Evolutionary conservation across 2,329 filamentous ascomycete genomes (phyloP).

Genomic region (Cercospora zeae-maydis): DNA sequence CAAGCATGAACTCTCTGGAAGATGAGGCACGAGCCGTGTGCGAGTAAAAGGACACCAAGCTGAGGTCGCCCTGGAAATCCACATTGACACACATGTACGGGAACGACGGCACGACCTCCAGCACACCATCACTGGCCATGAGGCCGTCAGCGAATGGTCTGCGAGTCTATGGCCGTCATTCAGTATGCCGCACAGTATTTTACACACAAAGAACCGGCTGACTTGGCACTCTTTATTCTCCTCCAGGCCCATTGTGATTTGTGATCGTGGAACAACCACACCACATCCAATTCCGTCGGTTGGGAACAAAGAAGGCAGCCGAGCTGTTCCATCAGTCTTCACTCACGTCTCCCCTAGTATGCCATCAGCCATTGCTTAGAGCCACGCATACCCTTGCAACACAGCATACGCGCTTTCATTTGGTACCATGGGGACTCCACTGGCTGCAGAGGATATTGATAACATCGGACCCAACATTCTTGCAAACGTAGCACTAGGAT

Average conservation of each 20-base stretch:
- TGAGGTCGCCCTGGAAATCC: not conserved
- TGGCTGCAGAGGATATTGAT: not conserved
- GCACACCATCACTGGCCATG: too few species aligned
- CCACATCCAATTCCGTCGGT: not conserved
- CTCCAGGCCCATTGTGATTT: not conserved
- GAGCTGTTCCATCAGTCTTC: not conserved
- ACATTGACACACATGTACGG: not conserved
- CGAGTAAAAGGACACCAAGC: not conserved
- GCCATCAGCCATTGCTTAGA: not conserved
- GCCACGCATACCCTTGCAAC: not conserved
- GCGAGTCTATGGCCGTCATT: not conserved
- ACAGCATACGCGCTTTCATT: not conserved
- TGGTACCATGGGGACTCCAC: not conserved
- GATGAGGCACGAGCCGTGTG: not conserved
- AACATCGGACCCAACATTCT: not conserved
- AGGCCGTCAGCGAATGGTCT: too few species aligned
- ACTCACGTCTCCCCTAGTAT: not conserved
- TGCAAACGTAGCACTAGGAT: not conserved
- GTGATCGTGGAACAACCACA: not conserved
- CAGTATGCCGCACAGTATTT: not conserved
- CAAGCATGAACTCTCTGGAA: not conserved
- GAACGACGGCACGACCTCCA: not conserved
- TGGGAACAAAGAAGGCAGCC: not conserved
- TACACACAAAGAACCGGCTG: not conserved
- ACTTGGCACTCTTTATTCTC: not conserved